Conservation (phyloP, 106 monocot genomes). For the Phalaenopsis aphrodite region DNA sequence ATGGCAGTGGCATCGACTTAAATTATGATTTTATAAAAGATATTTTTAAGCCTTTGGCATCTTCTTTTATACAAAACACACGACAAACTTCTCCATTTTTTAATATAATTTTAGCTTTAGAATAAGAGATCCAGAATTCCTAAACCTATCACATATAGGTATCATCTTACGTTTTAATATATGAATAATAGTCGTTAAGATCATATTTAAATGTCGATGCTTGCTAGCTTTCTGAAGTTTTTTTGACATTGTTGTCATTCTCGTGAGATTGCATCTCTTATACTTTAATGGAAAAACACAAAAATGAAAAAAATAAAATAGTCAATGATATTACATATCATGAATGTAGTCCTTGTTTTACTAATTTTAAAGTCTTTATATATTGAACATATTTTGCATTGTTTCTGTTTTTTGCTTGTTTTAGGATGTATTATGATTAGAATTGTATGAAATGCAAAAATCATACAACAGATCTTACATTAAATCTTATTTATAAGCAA, state of each 20-base stretch:
- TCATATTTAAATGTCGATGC: too few relatives aligned
- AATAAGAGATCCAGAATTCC: not conserved
- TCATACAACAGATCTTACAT: too few relatives aligned
- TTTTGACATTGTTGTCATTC: too few relatives aligned
- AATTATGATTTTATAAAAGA: not conserved
- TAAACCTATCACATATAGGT: not conserved
- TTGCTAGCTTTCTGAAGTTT: too few relatives aligned
- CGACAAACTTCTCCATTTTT: not conserved
- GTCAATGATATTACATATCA: not conserved
- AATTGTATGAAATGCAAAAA: not conserved
- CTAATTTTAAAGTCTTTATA: not conserved
- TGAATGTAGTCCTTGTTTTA: not conserved
- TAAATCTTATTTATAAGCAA: too few relatives aligned
- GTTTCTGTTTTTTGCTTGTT: not conserved
- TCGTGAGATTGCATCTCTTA: too few relatives aligned
- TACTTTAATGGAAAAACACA: too few relatives aligned
- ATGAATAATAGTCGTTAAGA: not conserved
- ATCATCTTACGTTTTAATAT: not conserved
- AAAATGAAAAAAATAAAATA: not conserved
- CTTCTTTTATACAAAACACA: not conserved
- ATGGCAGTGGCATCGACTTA: too few relatives aligned
- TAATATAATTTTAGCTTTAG: not conserved
- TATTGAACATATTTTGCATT: not conserved
- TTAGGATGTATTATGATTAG: not conserved
- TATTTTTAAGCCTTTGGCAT: not conserved